A percentile compares a stretch with the other conserved stretches of the same genome.
These are phyloP conservation scores for Annona cherimola DNA, from an alignment of 164 flowering plant genomes.

Conservation along the genomic window DNA sequence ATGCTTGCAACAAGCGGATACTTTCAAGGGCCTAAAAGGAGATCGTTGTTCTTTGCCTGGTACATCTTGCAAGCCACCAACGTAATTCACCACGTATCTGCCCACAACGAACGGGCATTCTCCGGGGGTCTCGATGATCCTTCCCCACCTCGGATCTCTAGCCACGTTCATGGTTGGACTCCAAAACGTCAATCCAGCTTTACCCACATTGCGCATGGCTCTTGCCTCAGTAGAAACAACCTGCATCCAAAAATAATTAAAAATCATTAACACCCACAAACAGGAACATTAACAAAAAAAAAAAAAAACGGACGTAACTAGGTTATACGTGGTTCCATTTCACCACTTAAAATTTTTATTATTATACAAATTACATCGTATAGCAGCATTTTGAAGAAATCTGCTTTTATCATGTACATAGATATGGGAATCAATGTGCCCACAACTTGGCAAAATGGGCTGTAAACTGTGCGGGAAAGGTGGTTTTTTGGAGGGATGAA, in stretches of 20 bases:
- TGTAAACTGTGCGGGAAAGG: too few species aligned
- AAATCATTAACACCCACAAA: too few species aligned
- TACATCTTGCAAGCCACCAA: constrained; percentile 58
- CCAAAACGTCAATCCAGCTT: constrained; percentile 76
- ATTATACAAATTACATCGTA: too few species aligned
- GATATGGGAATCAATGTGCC: too few species aligned
- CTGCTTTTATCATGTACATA: too few species aligned
- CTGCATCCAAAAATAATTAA: background rate
- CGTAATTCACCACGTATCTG: constrained; percentile 54
- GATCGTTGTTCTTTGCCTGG: constrained; percentile 3
- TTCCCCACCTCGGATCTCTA: constrained; percentile 83
- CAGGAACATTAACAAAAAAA: too few species aligned
- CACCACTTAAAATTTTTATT: too few species aligned
- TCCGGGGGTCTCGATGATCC: constrained; percentile 78
- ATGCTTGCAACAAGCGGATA: constrained; percentile 81
- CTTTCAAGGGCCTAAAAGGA: constrained; percentile 39
- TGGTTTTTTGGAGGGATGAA: too few species aligned
- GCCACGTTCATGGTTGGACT: constrained; percentile 78
- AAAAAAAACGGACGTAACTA: too few species aligned
- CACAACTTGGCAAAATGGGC: too few species aligned
- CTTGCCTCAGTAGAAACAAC: constrained; percentile 82
- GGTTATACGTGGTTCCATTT: too few species aligned
- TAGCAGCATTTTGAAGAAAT: too few species aligned
- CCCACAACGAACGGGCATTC: constrained; percentile 63
- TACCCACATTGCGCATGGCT: constrained; percentile 81